Evolutionary conservation across 2,329 filamentous ascomycete genomes (phyloP), one percentile per base, ranked within the genome.

Genomic region (Trichoderma atrobrunneum): DNA sequence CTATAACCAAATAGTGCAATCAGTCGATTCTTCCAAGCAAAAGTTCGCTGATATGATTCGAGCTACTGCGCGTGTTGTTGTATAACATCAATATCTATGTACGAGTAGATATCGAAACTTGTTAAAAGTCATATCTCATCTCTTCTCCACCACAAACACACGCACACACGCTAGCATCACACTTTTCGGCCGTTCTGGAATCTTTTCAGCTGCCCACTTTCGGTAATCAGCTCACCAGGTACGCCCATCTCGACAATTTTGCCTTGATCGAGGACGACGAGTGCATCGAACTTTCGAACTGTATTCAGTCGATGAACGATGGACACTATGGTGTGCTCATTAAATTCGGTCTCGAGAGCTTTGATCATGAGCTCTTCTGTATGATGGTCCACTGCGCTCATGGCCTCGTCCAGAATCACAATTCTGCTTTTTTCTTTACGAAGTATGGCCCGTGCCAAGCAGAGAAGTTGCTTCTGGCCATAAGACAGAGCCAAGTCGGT

Each of bases 351-450:
- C 28, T 69, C 65, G 1, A 78, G 73, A 11, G 75, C 62, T n/a
- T 32, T 36, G 28, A 71, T 56, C 66, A 77, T 73, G 7, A 73
- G 59, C 1, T 71, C 72, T 16, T 77, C 60, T 1, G 48, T 39
- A 12, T 48, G 28, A 5, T 28, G 32, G 11, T 63, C 48, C 2
- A 69, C 39, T 63, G 54, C 72, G 72, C 74, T 74, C 21, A 79
- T 82, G 4, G 81, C 77, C 76, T 84, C 82, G 62, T 84, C 82
- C 10, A 84, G 77, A 12, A 84, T 72, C 18, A 84, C 39, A 1
- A 83, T 71, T 0, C 78, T 79, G n/a, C 77, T 78, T 28, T 16
- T 8, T 7, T 48, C 16, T 34, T 69, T 71, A n/a, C 73, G 70
- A 11, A 84, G 80, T 21, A 78, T 73, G 2, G 74, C 74, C n/a